Conservation (phyloP, 73 alveolate genomes). For the Paramecium sonneborni region DNA sequence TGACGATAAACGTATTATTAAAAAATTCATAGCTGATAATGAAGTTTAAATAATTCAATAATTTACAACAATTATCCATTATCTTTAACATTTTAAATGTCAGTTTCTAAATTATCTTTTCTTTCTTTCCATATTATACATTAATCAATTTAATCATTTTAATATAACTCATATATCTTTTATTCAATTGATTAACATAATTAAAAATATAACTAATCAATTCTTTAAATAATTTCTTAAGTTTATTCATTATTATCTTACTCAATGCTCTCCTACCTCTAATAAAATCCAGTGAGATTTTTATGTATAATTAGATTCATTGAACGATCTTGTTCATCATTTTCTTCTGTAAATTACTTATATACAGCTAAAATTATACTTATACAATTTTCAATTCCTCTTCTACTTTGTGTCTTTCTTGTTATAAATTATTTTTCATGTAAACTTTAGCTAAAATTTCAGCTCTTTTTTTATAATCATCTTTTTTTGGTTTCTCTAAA, state of each 20-base stretch:
- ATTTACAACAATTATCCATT: background rate
- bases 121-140: conserved; percentile 31
- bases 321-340: background rate
- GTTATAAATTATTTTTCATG: conserved; percentile 14
- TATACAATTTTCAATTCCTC: background rate
- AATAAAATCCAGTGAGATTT: background rate
- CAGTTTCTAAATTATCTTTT: background rate
- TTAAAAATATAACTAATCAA: background rate
- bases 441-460: conserved; percentile 5
- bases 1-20: no score
- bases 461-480: conserved; percentile 10
- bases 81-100: conserved; percentile 1
- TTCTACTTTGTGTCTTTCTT: background rate
- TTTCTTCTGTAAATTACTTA: background rate
- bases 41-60: background rate
- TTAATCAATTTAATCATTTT: background rate
- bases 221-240: background rate
- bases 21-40: background rate
- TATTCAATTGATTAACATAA: background rate
- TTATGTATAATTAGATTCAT: background rate
- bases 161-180: background rate
- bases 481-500: background rate
- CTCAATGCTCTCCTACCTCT: background rate
- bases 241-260: background rate
- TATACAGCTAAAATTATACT: background rate